Conservation (phyloP, 768 basidiomycete species). For the Cyclocybe cylindracea region DNA sequence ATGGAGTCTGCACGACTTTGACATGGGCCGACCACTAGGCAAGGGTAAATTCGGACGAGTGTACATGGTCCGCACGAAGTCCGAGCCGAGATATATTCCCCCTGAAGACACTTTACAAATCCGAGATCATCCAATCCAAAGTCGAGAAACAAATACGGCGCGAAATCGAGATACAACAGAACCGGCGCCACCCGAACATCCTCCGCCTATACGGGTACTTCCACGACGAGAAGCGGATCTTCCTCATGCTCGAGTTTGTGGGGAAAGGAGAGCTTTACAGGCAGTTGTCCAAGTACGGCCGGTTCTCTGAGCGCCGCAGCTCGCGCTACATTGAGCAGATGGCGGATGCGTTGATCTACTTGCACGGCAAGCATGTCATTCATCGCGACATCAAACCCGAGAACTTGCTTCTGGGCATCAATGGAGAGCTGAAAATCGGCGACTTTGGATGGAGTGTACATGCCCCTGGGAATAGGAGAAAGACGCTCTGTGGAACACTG, state of each 20-base stretch:
- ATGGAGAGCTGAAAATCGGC: constrained; percentile 96
- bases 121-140: constrained; percentile 86
- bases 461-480: constrained; percentile 86
- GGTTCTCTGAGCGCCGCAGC: constrained; percentile 87
- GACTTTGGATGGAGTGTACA: constrained; percentile 99
- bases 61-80: constrained; percentile 96
- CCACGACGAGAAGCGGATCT: constrained; percentile 97
- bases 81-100: constrained; percentile 92
- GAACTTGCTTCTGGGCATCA: constrained; percentile 90
- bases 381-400: constrained; percentile 99
- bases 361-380: constrained; percentile 96
- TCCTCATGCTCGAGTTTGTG: constrained; percentile 97
- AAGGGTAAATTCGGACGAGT: constrained; percentile 99
- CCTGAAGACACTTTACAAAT: constrained; percentile 95
- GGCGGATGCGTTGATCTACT: constrained; percentile 92
- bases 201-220: constrained; percentile 96
- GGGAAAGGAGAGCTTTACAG: constrained; percentile 97
- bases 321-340: constrained; percentile 95
- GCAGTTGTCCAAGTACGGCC: constrained; percentile 83
- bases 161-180: constrained; percentile 98
- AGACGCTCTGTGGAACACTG: constrained; percentile 92
- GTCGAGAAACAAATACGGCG: constrained; percentile 97
- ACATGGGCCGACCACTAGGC: constrained; percentile 95
- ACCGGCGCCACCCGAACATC: constrained; percentile 93
- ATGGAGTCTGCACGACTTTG: constrained; percentile 85